These are phyloP conservation scores for Neolentinus lepideus DNA, from an alignment of 1,284 basidiomycete species.

Conservation along the genomic window DNA sequence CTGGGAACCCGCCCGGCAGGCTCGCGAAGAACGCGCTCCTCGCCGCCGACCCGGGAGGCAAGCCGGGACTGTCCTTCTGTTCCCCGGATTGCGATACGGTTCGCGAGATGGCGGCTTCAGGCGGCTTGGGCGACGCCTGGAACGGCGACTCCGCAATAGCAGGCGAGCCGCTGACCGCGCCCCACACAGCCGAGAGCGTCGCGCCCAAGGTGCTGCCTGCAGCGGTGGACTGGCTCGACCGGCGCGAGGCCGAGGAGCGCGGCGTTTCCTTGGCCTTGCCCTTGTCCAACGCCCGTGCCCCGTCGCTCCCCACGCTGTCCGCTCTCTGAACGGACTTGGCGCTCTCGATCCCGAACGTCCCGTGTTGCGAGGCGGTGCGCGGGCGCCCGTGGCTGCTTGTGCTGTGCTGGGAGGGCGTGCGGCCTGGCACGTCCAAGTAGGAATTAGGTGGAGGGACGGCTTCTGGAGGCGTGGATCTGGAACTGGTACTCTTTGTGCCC, in stretches of 20 bases:
- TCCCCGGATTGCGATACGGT: not conserved
- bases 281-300: not conserved
- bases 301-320: not conserved
- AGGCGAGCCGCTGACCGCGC: not conserved
- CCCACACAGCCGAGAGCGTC: not conserved
- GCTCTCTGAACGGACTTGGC: not conserved
- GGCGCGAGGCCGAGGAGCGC: not conserved
- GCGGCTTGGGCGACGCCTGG: not conserved
- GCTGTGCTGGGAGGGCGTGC: not conserved
- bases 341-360: not conserved
- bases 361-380: not conserved
- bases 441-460: not conserved
- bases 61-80: not conserved
- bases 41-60: not conserved
- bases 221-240: not conserved
- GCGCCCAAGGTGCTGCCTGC: not conserved
- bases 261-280: not conserved
- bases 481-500: not conserved
- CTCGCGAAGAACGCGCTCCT: not conserved
- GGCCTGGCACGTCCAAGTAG: not conserved
- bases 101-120: not conserved
- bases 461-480: not conserved
- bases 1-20: not conserved
- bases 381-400: not conserved
- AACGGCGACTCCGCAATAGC: not conserved